Evolutionary conservation across 108 stramenopile species (phyloP).

Genomic region (Cylindrotheca fusiformis): DNA sequence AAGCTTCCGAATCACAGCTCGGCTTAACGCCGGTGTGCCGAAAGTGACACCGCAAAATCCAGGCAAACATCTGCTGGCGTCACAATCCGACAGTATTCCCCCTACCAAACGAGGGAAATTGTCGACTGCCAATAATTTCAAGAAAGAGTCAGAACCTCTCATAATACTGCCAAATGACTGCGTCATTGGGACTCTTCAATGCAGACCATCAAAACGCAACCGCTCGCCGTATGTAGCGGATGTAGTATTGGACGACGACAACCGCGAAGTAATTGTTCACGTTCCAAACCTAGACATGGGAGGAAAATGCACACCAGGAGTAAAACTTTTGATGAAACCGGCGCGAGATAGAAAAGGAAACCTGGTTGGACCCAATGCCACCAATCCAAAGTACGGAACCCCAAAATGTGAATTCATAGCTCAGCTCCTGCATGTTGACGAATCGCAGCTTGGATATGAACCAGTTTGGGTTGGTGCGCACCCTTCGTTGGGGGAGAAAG

Average conservation of each 20-base stretch:
- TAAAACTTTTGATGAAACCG: conserved; percentile 33
- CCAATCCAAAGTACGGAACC: conserved; percentile 47
- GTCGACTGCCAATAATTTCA: background rate
- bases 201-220: conserved; percentile 46
- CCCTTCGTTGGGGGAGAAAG: conserved; percentile 54
- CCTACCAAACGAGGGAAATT: too few relatives aligned
- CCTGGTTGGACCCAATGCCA: conserved; percentile 40
- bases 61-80: too few relatives aligned
- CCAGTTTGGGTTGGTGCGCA: conserved; percentile 61
- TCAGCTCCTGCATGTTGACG: conserved; percentile 45
- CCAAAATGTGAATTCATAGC: conserved; percentile 58
- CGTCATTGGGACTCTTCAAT: conserved; percentile 18
- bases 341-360: conserved; percentile 46
- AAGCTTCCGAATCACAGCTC: too few relatives aligned
- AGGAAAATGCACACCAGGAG: conserved; percentile 53
- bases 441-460: conserved; percentile 31
- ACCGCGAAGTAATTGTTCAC: conserved; percentile 26
- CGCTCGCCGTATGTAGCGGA: conserved; percentile 64
- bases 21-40: too few relatives aligned
- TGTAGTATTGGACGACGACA: conserved; percentile 25
- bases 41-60: too few relatives aligned
- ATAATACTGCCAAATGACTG: conserved; percentile 23
- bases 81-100: too few relatives aligned
- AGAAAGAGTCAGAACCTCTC: conserved; percentile 1
- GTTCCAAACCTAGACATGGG: conserved; percentile 38